phyloP scores from a whole-genome alignment of 1,284 basidiomycete species.

The Meira miltonrushii region DNA sequence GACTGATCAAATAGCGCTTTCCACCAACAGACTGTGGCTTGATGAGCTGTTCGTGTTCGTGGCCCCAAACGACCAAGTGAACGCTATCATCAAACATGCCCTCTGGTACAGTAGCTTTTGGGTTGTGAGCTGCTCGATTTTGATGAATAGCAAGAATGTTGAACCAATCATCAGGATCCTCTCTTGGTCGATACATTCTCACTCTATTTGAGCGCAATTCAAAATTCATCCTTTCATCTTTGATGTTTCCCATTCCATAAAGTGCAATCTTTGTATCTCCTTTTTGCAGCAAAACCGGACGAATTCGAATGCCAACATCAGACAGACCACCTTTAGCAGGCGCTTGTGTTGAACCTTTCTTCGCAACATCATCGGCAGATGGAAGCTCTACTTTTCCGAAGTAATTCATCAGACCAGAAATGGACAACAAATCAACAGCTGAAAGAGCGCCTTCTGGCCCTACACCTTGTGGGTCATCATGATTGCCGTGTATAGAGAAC shows the following conservation, averaged over 20 bases:
- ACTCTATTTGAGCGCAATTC: constrained; percentile 89
- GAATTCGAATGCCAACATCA: constrained; percentile 74
- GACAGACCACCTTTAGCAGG: constrained; percentile 59
- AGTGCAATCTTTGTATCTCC: constrained; percentile 78
- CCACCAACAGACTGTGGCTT: constrained; percentile 82
- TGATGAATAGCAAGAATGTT: constrained; percentile 91
- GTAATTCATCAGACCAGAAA: constrained; percentile 89
- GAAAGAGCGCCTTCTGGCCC: constrained; percentile 81
- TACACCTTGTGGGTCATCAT: constrained; percentile 96
- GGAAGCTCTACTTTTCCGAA: constrained; percentile 75
- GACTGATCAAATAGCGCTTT: constrained; percentile 83
- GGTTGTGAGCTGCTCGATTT: constrained; percentile 91
- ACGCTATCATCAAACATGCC: constrained; percentile 94
- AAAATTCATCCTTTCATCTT: constrained; percentile 91
- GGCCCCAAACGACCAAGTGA: constrained; percentile 92
- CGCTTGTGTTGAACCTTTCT: constrained; percentile 36
- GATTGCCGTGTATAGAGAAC: constrained; percentile 98
- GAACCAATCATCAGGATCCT: constrained; percentile 76
- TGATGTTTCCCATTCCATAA: constrained; percentile 94
- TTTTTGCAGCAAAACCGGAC: constrained; percentile 82
- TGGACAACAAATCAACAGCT: constrained; percentile 88
- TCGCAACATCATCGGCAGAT: constrained; percentile 22
- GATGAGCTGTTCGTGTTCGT: constrained; percentile 96
- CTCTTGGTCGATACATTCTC: constrained; percentile 86
- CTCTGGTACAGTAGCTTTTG: constrained; percentile 87